A percentile compares a stretch with the other conserved stretches of the same genome.
phyloP scores from a whole-genome alignment of 2,329 filamentous ascomycete species.

The Monilinia polystroma region DNA sequence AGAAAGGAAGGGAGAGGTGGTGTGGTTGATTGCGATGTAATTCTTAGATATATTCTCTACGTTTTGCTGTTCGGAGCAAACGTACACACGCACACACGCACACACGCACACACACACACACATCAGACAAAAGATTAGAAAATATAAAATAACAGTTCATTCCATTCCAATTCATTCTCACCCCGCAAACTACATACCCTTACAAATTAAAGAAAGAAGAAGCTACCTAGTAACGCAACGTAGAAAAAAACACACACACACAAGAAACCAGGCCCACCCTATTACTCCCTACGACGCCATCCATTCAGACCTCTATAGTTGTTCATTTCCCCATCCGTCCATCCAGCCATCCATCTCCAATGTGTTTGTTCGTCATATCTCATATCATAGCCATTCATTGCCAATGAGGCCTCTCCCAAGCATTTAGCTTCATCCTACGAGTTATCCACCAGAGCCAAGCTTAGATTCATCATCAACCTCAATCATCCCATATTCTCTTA shows the following conservation, averaged over 20 bases:
- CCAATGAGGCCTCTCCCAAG: neutral
- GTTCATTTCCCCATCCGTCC: neutral
- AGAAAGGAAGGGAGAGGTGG: too few relatives aligned
- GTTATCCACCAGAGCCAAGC: neutral
- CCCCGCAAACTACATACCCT: neutral
- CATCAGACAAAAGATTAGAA: neutral
- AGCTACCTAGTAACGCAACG: neutral
- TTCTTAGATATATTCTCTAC: neutral
- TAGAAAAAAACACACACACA: neutral
- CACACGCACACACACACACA: neutral
- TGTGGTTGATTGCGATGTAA: neutral
- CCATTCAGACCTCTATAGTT: conserved; percentile 5
- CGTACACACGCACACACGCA: neutral
- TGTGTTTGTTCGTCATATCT: conserved; percentile 4
- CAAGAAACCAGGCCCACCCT: neutral
- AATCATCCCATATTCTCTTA: neutral
- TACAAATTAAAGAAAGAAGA: neutral
- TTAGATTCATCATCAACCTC: neutral
- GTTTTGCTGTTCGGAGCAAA: too few relatives aligned
- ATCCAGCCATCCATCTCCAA: conserved; percentile 8
- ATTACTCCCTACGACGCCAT: conserved; percentile 7
- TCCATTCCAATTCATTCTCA: neutral
- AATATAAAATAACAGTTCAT: neutral
- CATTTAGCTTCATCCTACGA: neutral
- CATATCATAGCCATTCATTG: conserved; percentile 5